phyloP scores from a whole-genome alignment of 768 basidiomycete genomes.

The Lanmaoa pseudosensibilis region DNA sequence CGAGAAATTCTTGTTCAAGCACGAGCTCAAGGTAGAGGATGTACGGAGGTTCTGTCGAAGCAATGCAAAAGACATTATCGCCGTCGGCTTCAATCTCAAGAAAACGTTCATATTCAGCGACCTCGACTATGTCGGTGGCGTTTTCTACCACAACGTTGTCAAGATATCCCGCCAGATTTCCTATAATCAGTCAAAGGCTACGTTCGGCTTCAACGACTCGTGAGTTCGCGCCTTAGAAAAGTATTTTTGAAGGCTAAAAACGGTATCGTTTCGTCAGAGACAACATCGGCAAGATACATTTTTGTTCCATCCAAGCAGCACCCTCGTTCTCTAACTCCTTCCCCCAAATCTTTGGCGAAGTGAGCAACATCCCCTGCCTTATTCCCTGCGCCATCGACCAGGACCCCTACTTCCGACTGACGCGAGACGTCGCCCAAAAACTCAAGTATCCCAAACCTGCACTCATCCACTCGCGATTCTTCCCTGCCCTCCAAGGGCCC shows the following conservation, averaged over 20 bases:
- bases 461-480: constrained; percentile 93
- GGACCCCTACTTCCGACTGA: constrained; percentile 96
- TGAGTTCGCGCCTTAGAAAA: constrained; percentile 42
- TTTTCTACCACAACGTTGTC: constrained; percentile 93
- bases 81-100: constrained; percentile 87
- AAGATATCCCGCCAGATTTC: constrained; percentile 92
- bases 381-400: constrained; percentile 99
- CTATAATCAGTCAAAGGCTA: constrained; percentile 88
- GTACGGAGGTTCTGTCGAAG: constrained; percentile 75
- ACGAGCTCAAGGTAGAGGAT: constrained; percentile 88
- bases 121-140: constrained; percentile 84
- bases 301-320: constrained; percentile 91
- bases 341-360: constrained; percentile 91
- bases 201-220: constrained; percentile 97
- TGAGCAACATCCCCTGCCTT: constrained; percentile 81
- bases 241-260: background rate
- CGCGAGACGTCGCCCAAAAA: constrained; percentile 91
- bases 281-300: constrained; percentile 98
- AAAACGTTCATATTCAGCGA: constrained; percentile 98
- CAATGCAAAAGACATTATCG: constrained; percentile 96
- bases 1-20: constrained; percentile 98
- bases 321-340: constrained; percentile 98
- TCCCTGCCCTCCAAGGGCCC: constrained; percentile 96
- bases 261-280: constrained; percentile 54
- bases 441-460: constrained; percentile 95